Percentiles rank a stretch among this genome's conserved stretches.
These are phyloP conservation scores for Colletotrichum lini DNA, from an alignment of 2,329 filamentous ascomycete genomes.

Conservation along the genomic window DNA sequence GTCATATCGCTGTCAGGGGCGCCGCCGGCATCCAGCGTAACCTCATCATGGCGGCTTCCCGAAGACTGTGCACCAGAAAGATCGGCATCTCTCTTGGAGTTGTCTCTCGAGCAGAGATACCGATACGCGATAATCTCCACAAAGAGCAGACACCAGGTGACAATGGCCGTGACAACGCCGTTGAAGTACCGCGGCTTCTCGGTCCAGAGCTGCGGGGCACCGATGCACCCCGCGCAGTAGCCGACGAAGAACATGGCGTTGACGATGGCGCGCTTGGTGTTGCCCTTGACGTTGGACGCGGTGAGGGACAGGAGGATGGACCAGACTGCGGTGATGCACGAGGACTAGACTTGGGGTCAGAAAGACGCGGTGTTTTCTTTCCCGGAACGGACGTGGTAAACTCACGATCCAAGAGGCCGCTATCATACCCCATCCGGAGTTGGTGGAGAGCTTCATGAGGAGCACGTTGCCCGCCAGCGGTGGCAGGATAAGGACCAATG, in stretches of 20 bases:
- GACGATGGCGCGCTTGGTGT: slow-evolving; percentile 63
- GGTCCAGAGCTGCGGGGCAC: slow-evolving; percentile 64
- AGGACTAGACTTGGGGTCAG: slow-evolving; percentile 48
- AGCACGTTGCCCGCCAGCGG: slow-evolving; percentile 61
- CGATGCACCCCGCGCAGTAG: slow-evolving; percentile 64
- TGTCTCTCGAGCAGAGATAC: slow-evolving; percentile 53
- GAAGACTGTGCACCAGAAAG: background rate
- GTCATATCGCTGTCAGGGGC: slow-evolving; percentile 50
- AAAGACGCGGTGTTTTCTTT: background rate
- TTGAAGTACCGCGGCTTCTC: slow-evolving; percentile 59
- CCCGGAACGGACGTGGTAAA: background rate
- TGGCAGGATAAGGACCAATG: slow-evolving; percentile 56
- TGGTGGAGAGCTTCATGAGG: slow-evolving; percentile 57
- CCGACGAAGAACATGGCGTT: slow-evolving; percentile 66
- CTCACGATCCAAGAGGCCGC: slow-evolving; percentile 61
- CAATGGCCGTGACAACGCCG: slow-evolving; percentile 62
- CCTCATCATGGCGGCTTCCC: slow-evolving; percentile 2
- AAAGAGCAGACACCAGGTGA: slow-evolving; percentile 59
- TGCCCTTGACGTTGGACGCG: slow-evolving; percentile 66
- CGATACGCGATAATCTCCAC: slow-evolving; percentile 53
- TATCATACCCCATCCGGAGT: slow-evolving; percentile 62
- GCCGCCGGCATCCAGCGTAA: slow-evolving; percentile 46
- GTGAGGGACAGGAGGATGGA: slow-evolving; percentile 59
- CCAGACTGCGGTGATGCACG: slow-evolving; percentile 59
- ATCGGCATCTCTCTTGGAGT: slow-evolving; percentile 47